Base-by-base conservation (phyloP, 2,329 filamentous ascomycete species). In the Coccinonectria pachysandricola region DNA sequence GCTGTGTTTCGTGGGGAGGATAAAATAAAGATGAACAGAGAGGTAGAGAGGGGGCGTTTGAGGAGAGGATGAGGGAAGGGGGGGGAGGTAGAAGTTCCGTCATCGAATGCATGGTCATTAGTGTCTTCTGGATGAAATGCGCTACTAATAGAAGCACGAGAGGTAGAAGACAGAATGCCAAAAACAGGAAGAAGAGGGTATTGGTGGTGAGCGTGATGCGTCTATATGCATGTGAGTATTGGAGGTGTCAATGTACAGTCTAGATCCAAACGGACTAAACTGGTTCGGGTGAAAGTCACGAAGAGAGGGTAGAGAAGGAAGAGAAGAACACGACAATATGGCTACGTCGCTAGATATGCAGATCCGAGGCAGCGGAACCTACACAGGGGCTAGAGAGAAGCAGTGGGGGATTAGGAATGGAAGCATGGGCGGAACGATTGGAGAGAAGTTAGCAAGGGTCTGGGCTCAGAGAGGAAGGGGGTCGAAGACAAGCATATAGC, bases 221-320 rank as follows among this genome's bases (percentile, higher is more conserved):
- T 12, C 20, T 21, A 11, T 34, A 17, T 25, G 25, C 17, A 23
- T 21, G 20, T 21, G n/a, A 12, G 8, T 21, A 11, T 21, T 11
- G n/a, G 12, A 8, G 12, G 4, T 21, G 10, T 21, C 10, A 11
- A 5, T n/a, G 10, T 21, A 12, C 12, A 21, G n/a, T 10, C 8
- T 26, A 29, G 31, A 28, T 28, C 24, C 12, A 24, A 14, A 13
- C 20, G 23, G 24, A 45, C 43, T 49, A 48, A 34, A 21, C 45
- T 48, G 28, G 27, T 48, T 46, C 37, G 30, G 45, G 45, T 22
- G 41, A 48, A 48, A 46, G 43, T 48, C 44, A 48, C 45, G 45
- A 48, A 40, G 26, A 28, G 32, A 34, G 26, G 31, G 33, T 28
- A 33, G 39, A 39, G 22, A 28, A 34, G 31, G 35, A 35, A 38